These are phyloP conservation scores for Mycosphaerelloides madeirae DNA, from an alignment of 2,329 filamentous ascomycete genomes.

Conservation along the genomic window DNA sequence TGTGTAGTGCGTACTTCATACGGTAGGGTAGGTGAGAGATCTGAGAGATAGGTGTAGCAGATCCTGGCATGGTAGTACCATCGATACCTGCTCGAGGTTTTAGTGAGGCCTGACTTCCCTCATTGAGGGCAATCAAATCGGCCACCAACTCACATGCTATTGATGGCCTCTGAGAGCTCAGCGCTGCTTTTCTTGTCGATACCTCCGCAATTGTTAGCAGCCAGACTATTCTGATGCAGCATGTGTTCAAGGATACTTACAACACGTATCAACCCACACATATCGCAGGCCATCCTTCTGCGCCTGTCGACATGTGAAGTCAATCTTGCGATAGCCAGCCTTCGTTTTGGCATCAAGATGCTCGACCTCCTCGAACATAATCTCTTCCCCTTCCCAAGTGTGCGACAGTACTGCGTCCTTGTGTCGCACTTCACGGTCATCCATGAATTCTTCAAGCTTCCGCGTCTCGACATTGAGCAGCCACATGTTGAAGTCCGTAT, in stretches of 20 bases:
- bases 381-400: constrained; percentile 11
- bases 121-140: no score
- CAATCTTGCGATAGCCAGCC: constrained; percentile 8
- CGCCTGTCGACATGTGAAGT: constrained; percentile 7
- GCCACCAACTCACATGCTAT: no score
- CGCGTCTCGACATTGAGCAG: constrained; percentile 4
- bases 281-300: constrained; percentile 2
- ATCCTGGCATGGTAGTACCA: background rate
- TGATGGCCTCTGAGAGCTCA: no score
- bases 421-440: background rate
- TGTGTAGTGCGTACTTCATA: no score
- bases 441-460: constrained; percentile 7
- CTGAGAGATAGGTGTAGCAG: background rate
- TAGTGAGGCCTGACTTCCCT: no score
- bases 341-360: background rate
- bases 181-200: background rate
- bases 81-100: no score
- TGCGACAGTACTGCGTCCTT: constrained; percentile 13
- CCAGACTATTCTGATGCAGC: no score
- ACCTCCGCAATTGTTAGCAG: no score
- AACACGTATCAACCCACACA: constrained; percentile 11
- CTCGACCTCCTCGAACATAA: constrained; percentile 9
- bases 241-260: no score
- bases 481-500: no score
- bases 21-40: no score